Percentiles rank a stretch among this genome's conserved stretches.
Evolutionary conservation across 257 asterid species (phyloP).

Genomic region (Fraxinus americana): DNA sequence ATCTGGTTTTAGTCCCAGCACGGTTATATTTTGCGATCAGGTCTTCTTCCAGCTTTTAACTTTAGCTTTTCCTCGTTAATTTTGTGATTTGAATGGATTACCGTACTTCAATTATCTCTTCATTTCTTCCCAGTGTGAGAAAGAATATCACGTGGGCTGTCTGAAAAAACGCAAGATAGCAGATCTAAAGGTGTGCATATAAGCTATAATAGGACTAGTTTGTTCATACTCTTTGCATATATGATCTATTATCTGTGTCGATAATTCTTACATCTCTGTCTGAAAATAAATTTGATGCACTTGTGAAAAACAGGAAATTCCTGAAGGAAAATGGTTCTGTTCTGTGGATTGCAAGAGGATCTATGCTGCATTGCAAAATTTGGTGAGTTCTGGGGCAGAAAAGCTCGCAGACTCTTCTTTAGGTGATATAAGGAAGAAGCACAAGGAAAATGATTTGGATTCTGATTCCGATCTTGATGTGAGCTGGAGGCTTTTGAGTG

Average conservation of each 20-base stretch:
- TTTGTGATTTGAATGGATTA: not conserved
- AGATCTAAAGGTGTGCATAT: slow-evolving; percentile 76
- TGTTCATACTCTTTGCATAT: slow-evolving; percentile 1
- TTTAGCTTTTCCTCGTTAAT: not conserved
- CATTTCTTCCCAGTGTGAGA: not conserved
- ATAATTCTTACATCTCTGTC: not conserved
- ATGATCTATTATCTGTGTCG: not conserved
- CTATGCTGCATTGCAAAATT: slow-evolving; percentile 64
- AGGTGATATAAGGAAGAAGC: slow-evolving; percentile 62
- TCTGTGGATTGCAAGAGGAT: slow-evolving; percentile 72
- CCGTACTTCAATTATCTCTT: not conserved
- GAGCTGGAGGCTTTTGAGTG: slow-evolving; percentile 93
- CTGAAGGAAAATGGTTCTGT: slow-evolving; percentile 97
- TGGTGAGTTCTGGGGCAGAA: slow-evolving; percentile 74
- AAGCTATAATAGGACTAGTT: slow-evolving; percentile 15
- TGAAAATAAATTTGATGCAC: slow-evolving; percentile 11
- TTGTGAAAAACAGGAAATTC: slow-evolving; percentile 69
- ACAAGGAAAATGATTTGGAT: slow-evolving; percentile 30
- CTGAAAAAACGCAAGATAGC: slow-evolving; percentile 84
- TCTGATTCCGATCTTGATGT: slow-evolving; percentile 58
- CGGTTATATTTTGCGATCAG: slow-evolving; percentile 97
- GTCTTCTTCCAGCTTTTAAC: slow-evolving; percentile 40
- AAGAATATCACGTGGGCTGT: slow-evolving; percentile 26
- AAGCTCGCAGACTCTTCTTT: slow-evolving; percentile 68
- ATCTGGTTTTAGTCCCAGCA: slow-evolving; percentile 98